Conservation (phyloP, 2,329 filamentous ascomycete species). For the Penicillium sp. region DNA sequence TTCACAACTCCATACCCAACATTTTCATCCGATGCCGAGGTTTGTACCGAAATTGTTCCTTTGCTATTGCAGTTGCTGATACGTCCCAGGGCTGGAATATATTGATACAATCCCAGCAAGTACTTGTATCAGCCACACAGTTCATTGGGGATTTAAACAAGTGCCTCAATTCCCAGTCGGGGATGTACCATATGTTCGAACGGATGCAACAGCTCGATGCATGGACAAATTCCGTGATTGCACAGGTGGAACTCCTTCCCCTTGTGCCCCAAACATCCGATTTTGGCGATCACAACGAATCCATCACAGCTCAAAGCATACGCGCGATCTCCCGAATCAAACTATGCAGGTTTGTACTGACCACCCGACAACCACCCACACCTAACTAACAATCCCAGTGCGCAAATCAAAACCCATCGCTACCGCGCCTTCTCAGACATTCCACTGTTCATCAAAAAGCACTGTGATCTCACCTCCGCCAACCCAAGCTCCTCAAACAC, state of each 20-base stretch:
- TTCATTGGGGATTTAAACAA: constrained; percentile 46
- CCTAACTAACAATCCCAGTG: constrained; percentile 31
- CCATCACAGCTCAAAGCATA: constrained; percentile 42
- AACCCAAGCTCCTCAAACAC: constrained; percentile 19
- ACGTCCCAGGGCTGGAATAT: constrained; percentile 44
- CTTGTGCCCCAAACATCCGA: constrained; percentile 25
- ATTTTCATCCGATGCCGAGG: constrained; percentile 45
- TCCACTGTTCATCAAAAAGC: constrained; percentile 48
- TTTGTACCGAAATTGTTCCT: constrained; percentile 20
- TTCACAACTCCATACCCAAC: constrained; percentile 46
- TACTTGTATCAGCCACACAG: constrained; percentile 44
- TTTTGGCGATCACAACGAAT: constrained; percentile 35
- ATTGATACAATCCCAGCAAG: constrained; percentile 46
- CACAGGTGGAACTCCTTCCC: constrained; percentile 35
- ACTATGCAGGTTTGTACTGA: constrained; percentile 39
- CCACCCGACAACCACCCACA: neutral
- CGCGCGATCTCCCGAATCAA: constrained; percentile 48
- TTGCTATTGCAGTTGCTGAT: constrained; percentile 14
- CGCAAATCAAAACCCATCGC: constrained; percentile 50
- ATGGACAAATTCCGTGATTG: constrained; percentile 41
- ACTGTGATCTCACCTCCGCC: constrained; percentile 46
- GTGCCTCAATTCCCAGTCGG: constrained; percentile 35
- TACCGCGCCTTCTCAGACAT: constrained; percentile 50
- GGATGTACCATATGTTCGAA: constrained; percentile 43
- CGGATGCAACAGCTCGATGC: constrained; percentile 46